Percentiles rank a stretch among this genome's conserved stretches.
phyloP scores from a whole-genome alignment of 2,329 filamentous ascomycete species.

The Beauveria rudraprayagi region DNA sequence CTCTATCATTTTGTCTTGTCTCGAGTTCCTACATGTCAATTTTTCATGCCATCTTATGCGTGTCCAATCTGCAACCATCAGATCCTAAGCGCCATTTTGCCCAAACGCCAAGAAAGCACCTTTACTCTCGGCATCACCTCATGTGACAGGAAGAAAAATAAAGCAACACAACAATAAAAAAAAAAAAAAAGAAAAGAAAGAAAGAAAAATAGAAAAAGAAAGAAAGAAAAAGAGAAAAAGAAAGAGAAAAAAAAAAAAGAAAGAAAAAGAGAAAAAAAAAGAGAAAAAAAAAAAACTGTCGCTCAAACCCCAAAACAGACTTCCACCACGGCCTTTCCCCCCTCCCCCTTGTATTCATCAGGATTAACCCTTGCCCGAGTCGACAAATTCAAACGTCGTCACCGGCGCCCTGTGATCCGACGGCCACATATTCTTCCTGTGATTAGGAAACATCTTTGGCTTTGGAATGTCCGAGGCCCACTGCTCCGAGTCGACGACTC shows the following conservation, averaged over 20 bases:
- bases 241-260: not conserved
- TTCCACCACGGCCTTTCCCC: too few species aligned
- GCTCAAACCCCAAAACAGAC: not conserved
- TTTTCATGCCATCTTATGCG: too few species aligned
- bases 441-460: conserved; percentile 24
- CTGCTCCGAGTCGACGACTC: conserved; percentile 17
- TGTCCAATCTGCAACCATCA: not conserved
- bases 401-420: conserved; percentile 30
- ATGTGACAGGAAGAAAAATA: not conserved
- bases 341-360: too few species aligned
- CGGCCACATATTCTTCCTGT: conserved; percentile 31
- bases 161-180: too few species aligned
- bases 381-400: conserved; percentile 20
- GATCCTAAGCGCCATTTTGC: not conserved
- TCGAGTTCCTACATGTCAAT: too few species aligned
- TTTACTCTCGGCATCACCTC: not conserved
- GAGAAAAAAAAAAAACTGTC: not conserved
- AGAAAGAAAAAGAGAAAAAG: too few species aligned
- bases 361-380: too few species aligned
- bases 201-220: too few species aligned
- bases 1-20: too few species aligned
- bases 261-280: too few species aligned
- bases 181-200: not conserved
- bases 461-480: conserved; percentile 22
- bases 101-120: not conserved